Evolutionary conservation across 1,284 basidiomycete species (phyloP), one percentile per base, ranked within the genome.

Genomic region (Omphalotus olearius): DNA sequence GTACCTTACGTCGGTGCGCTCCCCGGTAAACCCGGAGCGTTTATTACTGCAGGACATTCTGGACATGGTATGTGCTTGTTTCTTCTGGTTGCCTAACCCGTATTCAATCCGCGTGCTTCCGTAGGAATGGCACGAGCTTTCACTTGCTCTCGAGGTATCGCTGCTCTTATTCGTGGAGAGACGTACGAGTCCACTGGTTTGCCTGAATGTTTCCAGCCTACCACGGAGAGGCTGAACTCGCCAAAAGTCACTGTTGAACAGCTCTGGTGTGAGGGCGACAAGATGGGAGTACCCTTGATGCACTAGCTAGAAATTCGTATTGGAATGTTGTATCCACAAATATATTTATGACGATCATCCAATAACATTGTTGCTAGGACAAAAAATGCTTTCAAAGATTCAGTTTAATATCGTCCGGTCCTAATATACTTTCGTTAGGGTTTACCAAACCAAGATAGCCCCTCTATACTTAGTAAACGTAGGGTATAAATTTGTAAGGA

Each of bases 401-500:
- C 26, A 10, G 30, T 33, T 33, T 4, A 33, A 33, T 33, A 33
- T 9, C 23, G 23, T 23, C 23, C 3, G 2, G 23, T 2, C 5
- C 23, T 33, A 33, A 33, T 2, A 4, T 33, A 33, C 30, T 33
- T 33, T 33, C 30, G 30, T 33, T 2, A 33, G 30, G 7, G 30
- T 33, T 33, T 9, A 33, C 2, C 7, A 9, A 10, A 13, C 23
- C 23, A 10, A 33, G 30, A 33, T 33, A 3, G 30, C 30, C 4
- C 30, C 25, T 38, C 13, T 25, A n/a, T n/a, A 26, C 14, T 35
- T 44, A 80, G 61, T 87, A 88, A 52, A 89, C 62, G 23, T 78
- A 78, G 13, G 92, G 92, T 55, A 97, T 91, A 65, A 94, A 97
- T 68, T 89, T 92, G 72, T 85, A 96, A 66, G 82, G 87, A 62